These are phyloP conservation scores for Salix udensis DNA, from an alignment of 345 rosid genomes.

Conservation along the genomic window DNA sequence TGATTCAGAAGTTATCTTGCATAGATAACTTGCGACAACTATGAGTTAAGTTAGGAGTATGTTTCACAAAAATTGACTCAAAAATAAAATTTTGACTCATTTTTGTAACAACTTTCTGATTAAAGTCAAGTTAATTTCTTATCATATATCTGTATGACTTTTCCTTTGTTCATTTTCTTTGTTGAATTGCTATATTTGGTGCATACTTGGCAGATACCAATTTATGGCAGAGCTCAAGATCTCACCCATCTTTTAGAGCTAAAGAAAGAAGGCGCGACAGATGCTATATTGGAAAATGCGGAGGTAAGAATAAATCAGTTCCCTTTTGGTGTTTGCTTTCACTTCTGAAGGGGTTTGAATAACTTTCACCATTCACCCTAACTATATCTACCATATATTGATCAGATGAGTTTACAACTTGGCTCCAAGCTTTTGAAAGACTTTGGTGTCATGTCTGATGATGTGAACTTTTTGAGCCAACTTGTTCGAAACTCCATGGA, in stretches of 20 bases:
- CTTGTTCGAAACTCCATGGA: conserved; percentile 84
- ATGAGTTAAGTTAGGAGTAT: too few relatives aligned
- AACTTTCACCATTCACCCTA: background rate
- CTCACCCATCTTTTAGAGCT: conserved; percentile 76
- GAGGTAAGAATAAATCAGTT: conserved; percentile 45
- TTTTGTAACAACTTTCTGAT: too few relatives aligned
- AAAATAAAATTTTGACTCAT: too few relatives aligned
- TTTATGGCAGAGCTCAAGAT: conserved; percentile 90
- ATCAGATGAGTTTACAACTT: conserved; percentile 87
- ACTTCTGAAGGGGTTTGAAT: background rate
- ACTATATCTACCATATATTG: background rate
- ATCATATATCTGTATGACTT: too few relatives aligned
- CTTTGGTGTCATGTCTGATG: conserved; percentile 97
- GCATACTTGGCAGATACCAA: conserved; percentile 56
- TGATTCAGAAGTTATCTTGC: too few relatives aligned
- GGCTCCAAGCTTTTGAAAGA: conserved; percentile 90
- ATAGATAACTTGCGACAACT: too few relatives aligned
- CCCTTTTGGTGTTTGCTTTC: background rate
- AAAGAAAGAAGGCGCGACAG: conserved; percentile 90
- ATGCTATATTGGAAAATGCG: conserved; percentile 82
- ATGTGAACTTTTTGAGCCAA: conserved; percentile 68
- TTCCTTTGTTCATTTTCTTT: background rate
- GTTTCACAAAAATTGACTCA: too few relatives aligned
- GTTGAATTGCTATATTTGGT: conserved; percentile 6
- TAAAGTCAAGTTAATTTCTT: too few relatives aligned